Evolutionary conservation across 257 asterid species (phyloP), one percentile per base, ranked within the genome.

Genomic region (Paulownia fortunei): DNA sequence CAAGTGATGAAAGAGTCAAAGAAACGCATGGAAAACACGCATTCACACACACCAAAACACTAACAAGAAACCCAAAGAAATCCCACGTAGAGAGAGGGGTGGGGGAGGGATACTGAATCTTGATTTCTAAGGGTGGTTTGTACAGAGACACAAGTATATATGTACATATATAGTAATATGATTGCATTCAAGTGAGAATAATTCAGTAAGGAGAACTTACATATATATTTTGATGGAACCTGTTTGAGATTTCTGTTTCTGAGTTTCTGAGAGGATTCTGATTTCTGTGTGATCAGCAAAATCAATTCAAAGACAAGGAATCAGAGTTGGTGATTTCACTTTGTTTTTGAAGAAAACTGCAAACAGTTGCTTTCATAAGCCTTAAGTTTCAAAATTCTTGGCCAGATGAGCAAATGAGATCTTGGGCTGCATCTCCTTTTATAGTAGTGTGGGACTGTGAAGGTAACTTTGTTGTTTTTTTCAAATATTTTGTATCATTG

Each of bases 391-490:
- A 15, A 42, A 77, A 21, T 49, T 69, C 6, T 69, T 78, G 76
- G 58, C 30, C 67, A 19, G 72, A 64, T 73, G 77, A 61, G 81
- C 21, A 23, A n/a, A 78, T 78, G n/a, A 68, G 54, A 59, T 66
- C 72, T 74, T 67, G 41, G 30, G 67, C 59, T 82, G 86, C 56
- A 37, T 74, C 83, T 68, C 81, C 81, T 39, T 79, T 78, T 82
- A 82, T 82, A 82, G 83, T 16, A 82, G 56, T 59, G 75, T 24
- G 30, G 58, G 69, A 44, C 71, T 47, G 26, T 52, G 54, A 58
- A 18, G 49, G 47, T 49, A n/a, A 18, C 51, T 10, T 30, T 42
- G 0, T 65, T 55, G 1, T 15, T 11, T 51, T 54, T 56, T 18
- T 59, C 26, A 10, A 42, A 19, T 21, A 73, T 67, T 52, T 58